These are phyloP conservation scores for Penicillium freii DNA, from an alignment of 2,329 filamentous ascomycete genomes.

Conservation along the genomic window DNA sequence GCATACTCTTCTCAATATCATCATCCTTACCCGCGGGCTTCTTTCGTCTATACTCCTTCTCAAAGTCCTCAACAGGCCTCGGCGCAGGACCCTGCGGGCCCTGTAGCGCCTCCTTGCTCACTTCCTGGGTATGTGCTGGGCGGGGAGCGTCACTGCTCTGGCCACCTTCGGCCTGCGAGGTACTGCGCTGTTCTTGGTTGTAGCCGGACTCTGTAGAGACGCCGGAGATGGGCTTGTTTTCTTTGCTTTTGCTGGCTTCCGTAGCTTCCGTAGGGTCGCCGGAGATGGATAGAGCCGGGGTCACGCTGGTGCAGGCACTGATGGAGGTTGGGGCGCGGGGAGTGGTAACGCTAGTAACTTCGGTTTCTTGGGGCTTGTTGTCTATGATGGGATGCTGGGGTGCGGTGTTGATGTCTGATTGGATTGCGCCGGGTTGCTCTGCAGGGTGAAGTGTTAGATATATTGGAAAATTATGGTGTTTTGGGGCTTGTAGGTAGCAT, in stretches of 20 bases:
- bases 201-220: neutral
- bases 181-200: constrained; percentile 18
- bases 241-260: neutral
- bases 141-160: neutral
- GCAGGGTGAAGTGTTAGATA: neutral
- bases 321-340: neutral
- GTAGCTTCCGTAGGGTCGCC: neutral
- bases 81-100: constrained; percentile 30
- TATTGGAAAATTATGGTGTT: neutral
- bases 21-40: constrained; percentile 4
- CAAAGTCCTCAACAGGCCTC: constrained; percentile 28
- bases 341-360: neutral
- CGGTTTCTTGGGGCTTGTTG: constrained; percentile 1
- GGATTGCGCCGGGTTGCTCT: constrained; percentile 32
- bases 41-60: constrained; percentile 28
- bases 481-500: neutral
- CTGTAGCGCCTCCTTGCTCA: constrained; percentile 32
- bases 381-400: constrained; percentile 13
- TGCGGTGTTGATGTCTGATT: constrained; percentile 24
- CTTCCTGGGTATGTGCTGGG: neutral
- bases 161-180: constrained; percentile 4
- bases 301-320: neutral
- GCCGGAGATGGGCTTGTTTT: neutral
- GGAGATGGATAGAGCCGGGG: neutral
- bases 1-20: neutral